Evolutionary conservation across 2,329 filamentous ascomycete genomes (phyloP), one percentile per base, ranked within the genome.

Genomic region (Cytospora leucostoma): DNA sequence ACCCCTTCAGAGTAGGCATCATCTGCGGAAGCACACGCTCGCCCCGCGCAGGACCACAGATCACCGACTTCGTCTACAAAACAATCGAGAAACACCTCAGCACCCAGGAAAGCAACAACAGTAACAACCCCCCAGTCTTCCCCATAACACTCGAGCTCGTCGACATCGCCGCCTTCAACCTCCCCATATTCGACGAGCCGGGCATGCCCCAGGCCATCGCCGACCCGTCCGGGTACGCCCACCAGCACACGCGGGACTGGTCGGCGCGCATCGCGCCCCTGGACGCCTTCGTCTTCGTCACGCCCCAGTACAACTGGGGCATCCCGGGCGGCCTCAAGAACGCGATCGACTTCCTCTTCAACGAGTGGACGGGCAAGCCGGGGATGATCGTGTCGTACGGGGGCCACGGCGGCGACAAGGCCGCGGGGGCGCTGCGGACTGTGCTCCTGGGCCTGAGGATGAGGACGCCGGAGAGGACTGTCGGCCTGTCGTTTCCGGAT

Each of bases 281-380:
- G 40, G 71, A 75, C 60, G 75, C 65, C 40, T 77, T 76, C 59
- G 68, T 71, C 21, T 67, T 71, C 59, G 68, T 71, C 47, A 71
- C 74, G 21, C 71, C 74, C 17, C 73, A 77, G 69, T 82, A 82
- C 68, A 83, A 83, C 70, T 80, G 75, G 73, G 77, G 79, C 8
- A 74, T 80, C 19, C 78, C 81, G 0, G 80, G 77, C 0, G 76
- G 74, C 17, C 68, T 82, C 21, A 84, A 84, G 72, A 84, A 82
- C 66, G 80, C 81, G 10, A 76, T 84, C 54, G 82, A 84, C 66
- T 82, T 80, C 66, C 72, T 84, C 7, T 83, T 75, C 68, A 70
- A 82, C 62, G 80, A 82, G 67, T 82, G 80, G 79, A 74, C 68
- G 27, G 77, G 76, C 12, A 83, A 83, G 68, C 77, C 80, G 0